These are phyloP conservation scores for Aeminium ludgeri DNA, from an alignment of 495 filamentous ascomycete genomes.

Conservation along the genomic window DNA sequence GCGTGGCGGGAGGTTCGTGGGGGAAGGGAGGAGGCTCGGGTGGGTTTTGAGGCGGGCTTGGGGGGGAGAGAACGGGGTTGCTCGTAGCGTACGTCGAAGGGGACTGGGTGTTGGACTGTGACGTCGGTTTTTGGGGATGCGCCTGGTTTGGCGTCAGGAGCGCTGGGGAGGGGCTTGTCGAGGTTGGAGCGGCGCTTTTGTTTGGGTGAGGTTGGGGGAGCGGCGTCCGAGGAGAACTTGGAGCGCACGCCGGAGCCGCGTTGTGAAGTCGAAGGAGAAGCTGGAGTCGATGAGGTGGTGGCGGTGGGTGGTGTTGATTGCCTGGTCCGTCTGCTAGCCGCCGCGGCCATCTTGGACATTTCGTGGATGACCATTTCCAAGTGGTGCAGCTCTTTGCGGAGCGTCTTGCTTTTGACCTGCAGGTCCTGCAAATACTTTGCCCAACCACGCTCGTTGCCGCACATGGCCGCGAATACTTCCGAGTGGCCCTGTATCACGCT, in stretches of 20 bases:
- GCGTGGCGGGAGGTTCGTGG: too few relatives aligned
- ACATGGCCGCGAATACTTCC: constrained; percentile 23
- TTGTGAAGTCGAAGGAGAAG: constrained; percentile 5
- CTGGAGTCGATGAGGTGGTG: too few relatives aligned
- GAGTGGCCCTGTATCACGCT: constrained; percentile 16
- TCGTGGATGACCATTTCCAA: constrained; percentile 23
- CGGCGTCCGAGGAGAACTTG: constrained; percentile 3
- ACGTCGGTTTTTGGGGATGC: neutral
- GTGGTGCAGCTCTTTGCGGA: constrained; percentile 21
- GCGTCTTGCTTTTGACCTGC: constrained; percentile 22
- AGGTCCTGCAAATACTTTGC: constrained; percentile 18
- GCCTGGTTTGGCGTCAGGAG: constrained; percentile 1
- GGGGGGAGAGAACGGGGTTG: constrained; percentile 4
- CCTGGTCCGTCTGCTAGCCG: constrained; percentile 25
- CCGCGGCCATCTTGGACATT: constrained; percentile 26
- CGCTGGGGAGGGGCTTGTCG: constrained; percentile 11
- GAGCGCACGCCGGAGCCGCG: constrained; percentile 5
- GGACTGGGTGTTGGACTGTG: constrained; percentile 2
- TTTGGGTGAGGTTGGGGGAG: neutral
- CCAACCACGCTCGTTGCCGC: constrained; percentile 27
- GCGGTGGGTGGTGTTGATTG: too few relatives aligned
- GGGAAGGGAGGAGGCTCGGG: too few relatives aligned
- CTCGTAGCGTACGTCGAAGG: constrained; percentile 10
- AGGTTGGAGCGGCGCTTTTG: neutral
- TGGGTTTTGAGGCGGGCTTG: neutral